Percentiles rank a stretch among this genome's conserved stretches.
These are phyloP conservation scores for Ceratopteris richardii DNA, from an alignment of 75 land plant species.

Conservation along the genomic window DNA sequence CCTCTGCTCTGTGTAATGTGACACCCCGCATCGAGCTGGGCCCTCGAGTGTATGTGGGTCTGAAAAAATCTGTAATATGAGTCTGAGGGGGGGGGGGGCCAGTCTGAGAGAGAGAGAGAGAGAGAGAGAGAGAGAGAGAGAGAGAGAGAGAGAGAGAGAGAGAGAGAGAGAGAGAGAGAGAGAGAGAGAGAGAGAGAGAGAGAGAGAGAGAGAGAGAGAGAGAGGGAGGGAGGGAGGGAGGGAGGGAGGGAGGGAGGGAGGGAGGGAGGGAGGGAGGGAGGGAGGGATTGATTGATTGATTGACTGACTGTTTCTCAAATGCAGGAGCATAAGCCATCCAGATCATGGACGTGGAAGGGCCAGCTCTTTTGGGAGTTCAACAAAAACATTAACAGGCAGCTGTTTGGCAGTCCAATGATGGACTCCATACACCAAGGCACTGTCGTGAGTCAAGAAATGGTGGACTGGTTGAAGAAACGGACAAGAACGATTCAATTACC, in stretches of 20 bases:
- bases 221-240: conserved; percentile 5
- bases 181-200: no score
- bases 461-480: conserved; percentile 77
- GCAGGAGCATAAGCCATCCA: conserved; percentile 81
- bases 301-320: background rate
- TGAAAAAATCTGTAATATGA: no score
- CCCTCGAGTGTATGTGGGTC: no score
- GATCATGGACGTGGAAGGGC: conserved; percentile 69
- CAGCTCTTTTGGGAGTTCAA: conserved; percentile 72
- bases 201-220: conserved; percentile 5
- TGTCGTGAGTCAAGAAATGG: conserved; percentile 63
- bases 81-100: no score
- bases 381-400: conserved; percentile 26
- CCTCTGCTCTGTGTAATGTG: no score
- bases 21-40: no score
- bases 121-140: background rate
- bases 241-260: background rate
- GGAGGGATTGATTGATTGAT: background rate
- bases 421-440: conserved; percentile 54
- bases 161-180: no score
- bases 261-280: no score
- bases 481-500: conserved; percentile 37
- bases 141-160: no score
- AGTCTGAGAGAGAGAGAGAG: background rate
- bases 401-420: conserved; percentile 90